Base-by-base conservation (phyloP, 1,284 basidiomycete species). In the Sparassis latifolia region DNA sequence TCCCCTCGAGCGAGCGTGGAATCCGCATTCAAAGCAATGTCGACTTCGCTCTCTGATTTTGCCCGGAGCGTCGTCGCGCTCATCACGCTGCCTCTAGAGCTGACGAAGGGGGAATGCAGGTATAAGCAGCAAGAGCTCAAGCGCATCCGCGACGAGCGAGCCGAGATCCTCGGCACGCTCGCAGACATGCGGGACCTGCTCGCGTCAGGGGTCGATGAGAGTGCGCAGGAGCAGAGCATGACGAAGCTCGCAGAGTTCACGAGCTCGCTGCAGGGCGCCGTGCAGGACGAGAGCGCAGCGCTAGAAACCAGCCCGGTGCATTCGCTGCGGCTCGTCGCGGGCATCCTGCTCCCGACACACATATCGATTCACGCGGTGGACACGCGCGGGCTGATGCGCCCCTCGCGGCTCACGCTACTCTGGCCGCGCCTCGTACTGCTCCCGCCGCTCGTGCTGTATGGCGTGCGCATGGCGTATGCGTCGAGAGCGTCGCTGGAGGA, bases 351-450 rank as follows among this genome's bases (percentile, higher is more conserved):
- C 10, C 65, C 66, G 7, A 55, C 59, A 10, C 69, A 68, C 57
- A 56, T 55, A 12, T 54, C 61, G 20, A 55, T 63, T 5, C 72
- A 75, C 48, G 48, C 51, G 5, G 56, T 62, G 3, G 63, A 62
- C 28, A 60, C 60, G 2, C 63, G 68, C 3, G 62, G 68, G 35
- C 74, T 89, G 10, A 63, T 69, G 42, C 75, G 82, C 12, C 88
- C 88, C 0, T 80, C 82, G 1, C 70, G 74, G 10, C 59, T 84
- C 35, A 75, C 76, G 2, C 73, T 77, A 2, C 45, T 81, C 37
- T 90, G 89, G 87, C 88, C 88, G 0, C 77, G 74, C 43, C 65
- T 89, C 10, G 61, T 89, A 10, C 58, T 90, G 6, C 62, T 85
- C 7, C 87, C 88, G 0, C 84, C 85, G 1, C 58, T 87, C 9